These are phyloP conservation scores for Stentor roeselii DNA, from an alignment of 73 alveolate genomes.

Conservation along the genomic window DNA sequence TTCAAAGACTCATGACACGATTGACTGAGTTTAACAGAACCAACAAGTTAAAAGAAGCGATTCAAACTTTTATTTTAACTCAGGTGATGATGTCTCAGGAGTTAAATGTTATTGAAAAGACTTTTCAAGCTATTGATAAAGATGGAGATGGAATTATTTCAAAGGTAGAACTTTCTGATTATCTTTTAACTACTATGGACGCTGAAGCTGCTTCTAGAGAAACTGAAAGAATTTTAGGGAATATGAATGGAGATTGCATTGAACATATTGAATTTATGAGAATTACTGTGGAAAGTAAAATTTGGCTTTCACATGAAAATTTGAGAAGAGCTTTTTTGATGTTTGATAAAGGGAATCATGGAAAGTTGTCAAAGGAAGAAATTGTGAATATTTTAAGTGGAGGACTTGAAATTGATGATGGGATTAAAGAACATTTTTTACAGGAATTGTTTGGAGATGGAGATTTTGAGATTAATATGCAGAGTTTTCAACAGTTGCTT, in stretches of 20 bases:
- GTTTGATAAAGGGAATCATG: neutral
- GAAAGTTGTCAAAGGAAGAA: neutral
- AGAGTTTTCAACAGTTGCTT: neutral
- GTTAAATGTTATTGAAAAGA: slow-evolving; percentile 22
- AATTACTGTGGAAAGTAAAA: neutral
- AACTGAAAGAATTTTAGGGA: neutral
- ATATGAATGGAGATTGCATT: neutral
- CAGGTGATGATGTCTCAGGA: slow-evolving; percentile 40
- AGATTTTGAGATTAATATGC: neutral
- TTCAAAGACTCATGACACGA: neutral
- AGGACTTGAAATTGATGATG: neutral
- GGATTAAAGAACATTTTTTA: neutral
- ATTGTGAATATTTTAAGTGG: neutral
- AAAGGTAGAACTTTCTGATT: slow-evolving; percentile 31
- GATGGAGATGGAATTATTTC: slow-evolving; percentile 52
- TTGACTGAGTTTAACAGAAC: neutral
- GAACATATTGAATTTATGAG: slow-evolving; percentile 15
- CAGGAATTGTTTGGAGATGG: neutral
- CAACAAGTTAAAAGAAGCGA: slow-evolving; percentile 42
- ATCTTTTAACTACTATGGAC: neutral
- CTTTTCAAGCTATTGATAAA: slow-evolving; percentile 42
- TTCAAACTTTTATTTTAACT: slow-evolving; percentile 43
- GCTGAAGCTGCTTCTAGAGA: neutral
- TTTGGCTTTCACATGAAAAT: neutral
- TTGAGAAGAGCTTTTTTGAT: neutral